Conservation (phyloP, 75 land plant species). For the Pinus taeda region DNA sequence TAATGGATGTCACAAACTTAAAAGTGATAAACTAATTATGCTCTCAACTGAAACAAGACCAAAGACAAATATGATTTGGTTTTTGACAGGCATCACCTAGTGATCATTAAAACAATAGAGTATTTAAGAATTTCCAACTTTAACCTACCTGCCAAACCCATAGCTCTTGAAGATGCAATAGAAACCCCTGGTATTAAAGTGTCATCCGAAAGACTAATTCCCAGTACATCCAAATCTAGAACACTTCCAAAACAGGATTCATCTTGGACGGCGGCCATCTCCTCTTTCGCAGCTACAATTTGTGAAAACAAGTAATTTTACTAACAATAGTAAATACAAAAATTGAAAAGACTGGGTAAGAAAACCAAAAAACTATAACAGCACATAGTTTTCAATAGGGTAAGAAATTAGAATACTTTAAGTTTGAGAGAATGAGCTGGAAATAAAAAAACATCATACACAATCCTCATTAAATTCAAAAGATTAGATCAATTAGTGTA, state of each 20-base stretch:
- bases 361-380: not conserved
- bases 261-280: slow-evolving; percentile 54
- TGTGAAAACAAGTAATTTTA: not conserved
- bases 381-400: not conserved
- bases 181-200: slow-evolving; percentile 91
- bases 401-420: not conserved
- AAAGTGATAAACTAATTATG: not conserved
- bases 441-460: not conserved
- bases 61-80: not conserved
- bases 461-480: not conserved
- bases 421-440: not conserved
- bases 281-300: slow-evolving; percentile 65
- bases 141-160: slow-evolving; percentile 80
- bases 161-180: slow-evolving; percentile 87
- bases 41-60: not conserved
- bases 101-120: not conserved
- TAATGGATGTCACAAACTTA: not conserved
- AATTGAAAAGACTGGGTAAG: not conserved
- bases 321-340: not conserved
- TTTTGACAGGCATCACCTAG: not conserved
- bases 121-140: not conserved
- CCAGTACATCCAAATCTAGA: slow-evolving; percentile 67
- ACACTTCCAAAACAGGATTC: slow-evolving; percentile 68
- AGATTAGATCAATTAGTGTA: not conserved
- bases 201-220: slow-evolving; percentile 57